phyloP scores from a whole-genome alignment of 805 yeast species.

The Candida methanosorbosa region DNA sequence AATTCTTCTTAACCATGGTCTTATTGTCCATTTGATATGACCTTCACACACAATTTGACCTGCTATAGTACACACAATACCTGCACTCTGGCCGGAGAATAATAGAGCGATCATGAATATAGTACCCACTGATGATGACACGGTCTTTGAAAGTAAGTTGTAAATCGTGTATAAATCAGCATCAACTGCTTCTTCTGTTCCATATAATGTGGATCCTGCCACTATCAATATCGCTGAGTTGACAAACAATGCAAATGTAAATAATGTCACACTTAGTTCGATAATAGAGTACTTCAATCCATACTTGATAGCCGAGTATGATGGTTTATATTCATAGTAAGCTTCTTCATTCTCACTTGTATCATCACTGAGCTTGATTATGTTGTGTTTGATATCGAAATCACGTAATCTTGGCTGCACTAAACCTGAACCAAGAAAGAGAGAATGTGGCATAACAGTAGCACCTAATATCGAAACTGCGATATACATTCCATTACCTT shows the following conservation, averaged over 20 bases:
- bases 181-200: slow-evolving; percentile 43
- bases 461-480: slow-evolving; percentile 42
- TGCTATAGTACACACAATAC: slow-evolving; percentile 82
- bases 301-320: slow-evolving; percentile 55
- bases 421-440: slow-evolving; percentile 39
- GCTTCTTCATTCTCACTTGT: slow-evolving; percentile 26
- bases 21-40: slow-evolving; percentile 66
- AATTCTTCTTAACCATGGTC: slow-evolving; percentile 75
- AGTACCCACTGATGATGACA: slow-evolving; percentile 72
- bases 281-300: slow-evolving; percentile 58
- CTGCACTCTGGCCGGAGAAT: slow-evolving; percentile 76
- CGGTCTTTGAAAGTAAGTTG: slow-evolving; percentile 39
- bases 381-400: slow-evolving; percentile 30
- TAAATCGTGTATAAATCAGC: slow-evolving; percentile 77
- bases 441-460: slow-evolving; percentile 44
- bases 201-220: slow-evolving; percentile 67
- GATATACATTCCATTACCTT: slow-evolving; percentile 34
- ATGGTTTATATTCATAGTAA: slow-evolving; percentile 51
- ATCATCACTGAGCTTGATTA: slow-evolving; percentile 14
- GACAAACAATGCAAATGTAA: slow-evolving; percentile 75
- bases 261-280: slow-evolving; percentile 57
- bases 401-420: slow-evolving; percentile 41
- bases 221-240: slow-evolving; percentile 73
- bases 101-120: slow-evolving; percentile 74
- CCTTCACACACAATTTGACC: slow-evolving; percentile 90